These are phyloP conservation scores for Nigrograna mackinnonii DNA, from an alignment of 2,329 filamentous ascomycete species.

Conservation along the genomic window DNA sequence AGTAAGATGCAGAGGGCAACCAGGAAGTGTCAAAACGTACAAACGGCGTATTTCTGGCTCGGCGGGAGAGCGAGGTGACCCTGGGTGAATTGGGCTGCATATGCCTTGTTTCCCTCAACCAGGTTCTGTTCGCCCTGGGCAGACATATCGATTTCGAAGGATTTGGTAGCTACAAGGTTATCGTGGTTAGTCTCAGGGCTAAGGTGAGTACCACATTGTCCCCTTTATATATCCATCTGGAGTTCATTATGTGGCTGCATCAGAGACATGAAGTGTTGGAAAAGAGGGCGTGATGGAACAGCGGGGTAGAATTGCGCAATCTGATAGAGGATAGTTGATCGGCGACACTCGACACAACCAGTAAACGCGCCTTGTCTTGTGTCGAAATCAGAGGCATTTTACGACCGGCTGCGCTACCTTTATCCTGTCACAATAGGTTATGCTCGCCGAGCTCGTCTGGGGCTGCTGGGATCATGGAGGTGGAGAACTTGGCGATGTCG, in stretches of 20 bases:
- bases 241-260: neutral
- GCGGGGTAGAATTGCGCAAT: constrained; percentile 7
- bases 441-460: too few species aligned
- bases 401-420: too few species aligned
- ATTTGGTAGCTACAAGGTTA: neutral
- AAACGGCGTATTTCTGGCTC: constrained; percentile 67
- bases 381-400: too few species aligned
- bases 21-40: constrained; percentile 45
- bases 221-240: neutral
- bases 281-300: constrained; percentile 1
- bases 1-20: neutral
- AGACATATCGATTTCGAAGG: neutral
- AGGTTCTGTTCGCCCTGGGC: constrained; percentile 57
- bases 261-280: neutral
- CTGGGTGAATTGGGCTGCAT: constrained; percentile 64
- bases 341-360: too few species aligned
- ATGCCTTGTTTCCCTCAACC: constrained; percentile 60
- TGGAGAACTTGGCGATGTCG: too few species aligned
- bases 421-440: too few species aligned
- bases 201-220: neutral
- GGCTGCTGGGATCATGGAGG: too few species aligned
- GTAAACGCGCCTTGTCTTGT: too few species aligned
- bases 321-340: too few species aligned
- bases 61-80: constrained; percentile 70
- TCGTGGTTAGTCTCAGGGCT: neutral